phyloP scores from a whole-genome alignment of 2,329 filamentous ascomycete species.

The Penicillium vulpinum region DNA sequence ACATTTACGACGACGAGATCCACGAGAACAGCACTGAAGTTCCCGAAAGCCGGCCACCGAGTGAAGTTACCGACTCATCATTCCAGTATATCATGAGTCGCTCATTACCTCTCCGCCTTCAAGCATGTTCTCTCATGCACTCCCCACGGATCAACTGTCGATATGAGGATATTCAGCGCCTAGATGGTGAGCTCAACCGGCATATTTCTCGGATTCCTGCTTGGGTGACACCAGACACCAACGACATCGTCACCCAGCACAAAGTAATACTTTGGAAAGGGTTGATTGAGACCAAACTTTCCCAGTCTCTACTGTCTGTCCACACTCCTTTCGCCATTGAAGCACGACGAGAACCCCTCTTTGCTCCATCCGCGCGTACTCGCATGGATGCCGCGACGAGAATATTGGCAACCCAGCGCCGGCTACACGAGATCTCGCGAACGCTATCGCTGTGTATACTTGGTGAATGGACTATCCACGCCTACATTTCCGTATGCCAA shows the following conservation, averaged over 20 bases:
- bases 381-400: slow-evolving; percentile 40
- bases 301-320: slow-evolving; percentile 40
- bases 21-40: slow-evolving; percentile 33
- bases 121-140: slow-evolving; percentile 38
- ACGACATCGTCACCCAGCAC: slow-evolving; percentile 25
- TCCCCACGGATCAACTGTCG: slow-evolving; percentile 38
- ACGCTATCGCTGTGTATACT: slow-evolving; percentile 36
- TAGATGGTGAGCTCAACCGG: slow-evolving; percentile 42
- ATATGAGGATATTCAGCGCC: slow-evolving; percentile 42
- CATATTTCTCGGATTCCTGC: slow-evolving; percentile 36
- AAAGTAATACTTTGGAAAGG: slow-evolving; percentile 35
- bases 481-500: slow-evolving; percentile 41
- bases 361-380: slow-evolving; percentile 36
- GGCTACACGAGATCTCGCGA: slow-evolving; percentile 34
- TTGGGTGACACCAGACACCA: slow-evolving; percentile 28
- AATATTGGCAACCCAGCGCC: slow-evolving; percentile 40
- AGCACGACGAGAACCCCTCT: slow-evolving; percentile 32
- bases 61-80: slow-evolving; percentile 40
- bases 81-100: slow-evolving; percentile 34
- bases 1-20: slow-evolving; percentile 54
- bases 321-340: slow-evolving; percentile 43
- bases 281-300: slow-evolving; percentile 37
- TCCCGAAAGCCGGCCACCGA: slow-evolving; percentile 31
- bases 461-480: slow-evolving; percentile 41
- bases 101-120: slow-evolving; percentile 36